These are phyloP conservation scores for Cryptococcus sp. DNA, from an alignment of 1,284 basidiomycete species.

Conservation along the genomic window DNA sequence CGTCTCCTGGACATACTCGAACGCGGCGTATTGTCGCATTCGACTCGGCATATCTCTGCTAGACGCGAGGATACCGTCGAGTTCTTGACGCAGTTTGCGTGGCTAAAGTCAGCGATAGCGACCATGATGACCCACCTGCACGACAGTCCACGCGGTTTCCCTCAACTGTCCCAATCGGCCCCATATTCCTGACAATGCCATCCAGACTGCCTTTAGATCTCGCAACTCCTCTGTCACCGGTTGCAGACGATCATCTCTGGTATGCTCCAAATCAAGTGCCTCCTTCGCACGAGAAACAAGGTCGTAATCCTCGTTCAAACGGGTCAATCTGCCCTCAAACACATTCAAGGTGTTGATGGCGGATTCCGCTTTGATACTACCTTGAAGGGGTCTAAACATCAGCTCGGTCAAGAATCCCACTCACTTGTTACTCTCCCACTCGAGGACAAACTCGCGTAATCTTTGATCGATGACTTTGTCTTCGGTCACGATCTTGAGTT, in stretches of 20 bases:
- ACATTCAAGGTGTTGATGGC: constrained; percentile 93
- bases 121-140: constrained; percentile 50
- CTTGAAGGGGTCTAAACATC: constrained; percentile 77
- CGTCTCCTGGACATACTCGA: constrained; percentile 94
- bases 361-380: constrained; percentile 87
- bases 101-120: constrained; percentile 52
- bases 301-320: constrained; percentile 88
- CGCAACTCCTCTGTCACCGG: constrained; percentile 92
- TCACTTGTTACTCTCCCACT: constrained; percentile 68
- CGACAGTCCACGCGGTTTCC: constrained; percentile 84
- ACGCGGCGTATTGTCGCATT: constrained; percentile 98
- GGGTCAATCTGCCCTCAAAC: constrained; percentile 83
- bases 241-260: constrained; percentile 82
- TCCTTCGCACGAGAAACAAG: constrained; percentile 94
- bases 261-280: constrained; percentile 87
- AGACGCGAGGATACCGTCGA: constrained; percentile 79
- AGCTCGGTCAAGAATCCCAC: background rate
- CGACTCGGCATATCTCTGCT: constrained; percentile 98
- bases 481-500: constrained; percentile 98
- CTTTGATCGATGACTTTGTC: constrained; percentile 96
- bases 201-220: constrained; percentile 98
- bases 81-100: constrained; percentile 87
- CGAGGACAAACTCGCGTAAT: constrained; percentile 79
- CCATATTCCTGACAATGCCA: constrained; percentile 95
- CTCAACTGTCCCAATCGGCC: constrained; percentile 83